These are phyloP conservation scores for Chiua virens DNA, from an alignment of 768 basidiomycete species.

Conservation along the genomic window DNA sequence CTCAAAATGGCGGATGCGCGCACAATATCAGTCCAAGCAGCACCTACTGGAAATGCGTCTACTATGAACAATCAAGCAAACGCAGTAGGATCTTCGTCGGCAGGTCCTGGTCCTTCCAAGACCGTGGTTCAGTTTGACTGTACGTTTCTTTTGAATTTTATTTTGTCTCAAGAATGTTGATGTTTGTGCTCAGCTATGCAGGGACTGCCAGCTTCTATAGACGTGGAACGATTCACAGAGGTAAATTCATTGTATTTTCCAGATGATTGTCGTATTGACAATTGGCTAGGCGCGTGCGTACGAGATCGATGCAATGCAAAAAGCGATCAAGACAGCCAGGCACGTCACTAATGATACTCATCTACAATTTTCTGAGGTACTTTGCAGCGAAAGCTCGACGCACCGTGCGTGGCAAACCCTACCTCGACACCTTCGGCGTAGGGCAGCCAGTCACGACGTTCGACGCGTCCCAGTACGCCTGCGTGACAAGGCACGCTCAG, in stretches of 20 bases:
- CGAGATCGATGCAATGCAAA: constrained; percentile 90
- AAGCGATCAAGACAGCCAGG: constrained; percentile 81
- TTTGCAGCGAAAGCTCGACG: constrained; percentile 60
- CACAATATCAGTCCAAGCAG: constrained; percentile 62
- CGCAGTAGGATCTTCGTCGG: constrained; percentile 28
- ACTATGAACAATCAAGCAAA: constrained; percentile 17
- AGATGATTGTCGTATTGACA: constrained; percentile 1
- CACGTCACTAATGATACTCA: constrained; percentile 15
- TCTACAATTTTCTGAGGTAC: background rate
- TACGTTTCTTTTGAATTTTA: constrained; percentile 22
- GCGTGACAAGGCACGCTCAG: constrained; percentile 76
- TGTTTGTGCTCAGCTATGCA: constrained; percentile 44
- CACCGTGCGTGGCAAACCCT: constrained; percentile 91
- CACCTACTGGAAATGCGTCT: constrained; percentile 7
- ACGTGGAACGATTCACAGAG: constrained; percentile 88
- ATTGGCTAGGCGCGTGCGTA: constrained; percentile 71
- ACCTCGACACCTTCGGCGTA: constrained; percentile 84
- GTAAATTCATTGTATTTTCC: constrained; percentile 37
- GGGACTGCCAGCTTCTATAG: constrained; percentile 69
- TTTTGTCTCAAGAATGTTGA: background rate
- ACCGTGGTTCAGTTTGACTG: constrained; percentile 39
- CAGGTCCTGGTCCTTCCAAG: constrained; percentile 44
- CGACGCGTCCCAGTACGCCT: constrained; percentile 86
- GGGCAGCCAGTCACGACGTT: constrained; percentile 94
- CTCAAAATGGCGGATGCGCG: constrained; percentile 61